Conservation (phyloP, 805 yeast species). For the Candida jianshihensis region DNA sequence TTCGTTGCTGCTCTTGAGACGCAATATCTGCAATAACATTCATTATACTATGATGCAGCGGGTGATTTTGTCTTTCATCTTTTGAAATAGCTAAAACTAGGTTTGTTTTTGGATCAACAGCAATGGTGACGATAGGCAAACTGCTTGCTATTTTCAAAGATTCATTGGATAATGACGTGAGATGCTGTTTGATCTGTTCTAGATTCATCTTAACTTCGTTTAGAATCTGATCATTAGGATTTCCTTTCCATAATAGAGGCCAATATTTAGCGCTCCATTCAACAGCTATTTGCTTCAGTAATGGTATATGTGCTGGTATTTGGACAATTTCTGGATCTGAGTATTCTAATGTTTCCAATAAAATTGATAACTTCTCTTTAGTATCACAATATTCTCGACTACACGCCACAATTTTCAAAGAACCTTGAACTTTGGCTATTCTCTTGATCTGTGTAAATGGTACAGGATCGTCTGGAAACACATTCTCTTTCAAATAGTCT, state of each 20-base stretch:
- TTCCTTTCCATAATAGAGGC: slow-evolving; percentile 95
- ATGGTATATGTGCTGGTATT: slow-evolving; percentile 62
- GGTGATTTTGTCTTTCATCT: slow-evolving; percentile 40
- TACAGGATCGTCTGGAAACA: slow-evolving; percentile 19
- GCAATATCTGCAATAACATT: slow-evolving; percentile 63
- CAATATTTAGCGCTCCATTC: slow-evolving; percentile 66
- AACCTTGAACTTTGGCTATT: slow-evolving; percentile 31
- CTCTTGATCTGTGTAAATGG: slow-evolving; percentile 45
- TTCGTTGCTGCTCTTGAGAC: slow-evolving; percentile 35
- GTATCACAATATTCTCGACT: slow-evolving; percentile 25
- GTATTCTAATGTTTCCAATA: slow-evolving; percentile 14
- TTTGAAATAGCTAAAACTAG: slow-evolving; percentile 31
- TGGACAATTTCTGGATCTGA: slow-evolving; percentile 16
- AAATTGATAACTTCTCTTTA: slow-evolving; percentile 18
- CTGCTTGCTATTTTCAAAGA: slow-evolving; percentile 19
- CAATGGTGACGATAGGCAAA: slow-evolving; percentile 49
- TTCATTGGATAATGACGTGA: slow-evolving; percentile 22
- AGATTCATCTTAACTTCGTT: slow-evolving; percentile 49
- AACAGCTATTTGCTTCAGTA: slow-evolving; percentile 55
- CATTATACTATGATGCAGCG: slow-evolving; percentile 73
- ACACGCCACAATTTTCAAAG: slow-evolving; percentile 40
- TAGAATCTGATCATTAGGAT: slow-evolving; percentile 67
- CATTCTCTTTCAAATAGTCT: slow-evolving; percentile 20
- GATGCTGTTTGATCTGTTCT: slow-evolving; percentile 29
- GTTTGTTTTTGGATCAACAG: slow-evolving; percentile 51